phyloP scores from a whole-genome alignment of 345 rosid species.

The Hibiscus tridactylites region DNA sequence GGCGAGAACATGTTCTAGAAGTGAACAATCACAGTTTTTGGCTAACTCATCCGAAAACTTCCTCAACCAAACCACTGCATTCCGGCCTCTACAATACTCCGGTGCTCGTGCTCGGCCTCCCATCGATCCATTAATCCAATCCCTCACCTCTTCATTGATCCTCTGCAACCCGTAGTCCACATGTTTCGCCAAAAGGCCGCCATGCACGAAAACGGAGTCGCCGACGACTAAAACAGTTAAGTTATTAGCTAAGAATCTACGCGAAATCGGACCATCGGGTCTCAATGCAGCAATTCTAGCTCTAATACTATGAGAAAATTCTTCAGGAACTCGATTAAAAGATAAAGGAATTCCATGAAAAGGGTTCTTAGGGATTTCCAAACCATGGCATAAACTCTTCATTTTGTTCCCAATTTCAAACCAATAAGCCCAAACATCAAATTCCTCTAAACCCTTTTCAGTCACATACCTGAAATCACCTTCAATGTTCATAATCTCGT shows the following conservation, averaged over 20 bases:
- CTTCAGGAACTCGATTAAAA: conserved; percentile 37
- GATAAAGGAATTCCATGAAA: conserved; percentile 54
- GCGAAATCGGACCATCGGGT: conserved; percentile 67
- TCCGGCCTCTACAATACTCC: conserved; percentile 40
- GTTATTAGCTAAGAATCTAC: conserved; percentile 52
- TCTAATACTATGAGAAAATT: conserved; percentile 40
- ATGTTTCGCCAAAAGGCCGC: conserved; percentile 59
- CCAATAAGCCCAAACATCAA: conserved; percentile 72
- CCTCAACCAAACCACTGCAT: conserved; percentile 84
- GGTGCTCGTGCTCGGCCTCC: conserved; percentile 51
- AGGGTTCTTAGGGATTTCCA: conserved; percentile 44
- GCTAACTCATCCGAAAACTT: conserved; percentile 49
- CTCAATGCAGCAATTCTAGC: conserved; percentile 78
- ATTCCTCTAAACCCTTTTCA: conserved; percentile 50
- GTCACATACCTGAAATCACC: conserved; percentile 78
- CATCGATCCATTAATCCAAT: conserved; percentile 57
- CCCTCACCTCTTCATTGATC: conserved; percentile 72
- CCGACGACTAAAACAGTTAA: conserved; percentile 75
- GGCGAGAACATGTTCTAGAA: conserved; percentile 71
- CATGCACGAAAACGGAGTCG: conserved; percentile 80
- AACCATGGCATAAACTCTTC: conserved; percentile 52
- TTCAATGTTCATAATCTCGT: conserved; percentile 88
- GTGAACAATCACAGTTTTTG: conserved; percentile 63
- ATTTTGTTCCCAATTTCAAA: conserved; percentile 52
- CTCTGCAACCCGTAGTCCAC: conserved; percentile 70